These are phyloP conservation scores for Davidsoniella virescens DNA, from an alignment of 2,329 filamentous ascomycete genomes.

Conservation along the genomic window DNA sequence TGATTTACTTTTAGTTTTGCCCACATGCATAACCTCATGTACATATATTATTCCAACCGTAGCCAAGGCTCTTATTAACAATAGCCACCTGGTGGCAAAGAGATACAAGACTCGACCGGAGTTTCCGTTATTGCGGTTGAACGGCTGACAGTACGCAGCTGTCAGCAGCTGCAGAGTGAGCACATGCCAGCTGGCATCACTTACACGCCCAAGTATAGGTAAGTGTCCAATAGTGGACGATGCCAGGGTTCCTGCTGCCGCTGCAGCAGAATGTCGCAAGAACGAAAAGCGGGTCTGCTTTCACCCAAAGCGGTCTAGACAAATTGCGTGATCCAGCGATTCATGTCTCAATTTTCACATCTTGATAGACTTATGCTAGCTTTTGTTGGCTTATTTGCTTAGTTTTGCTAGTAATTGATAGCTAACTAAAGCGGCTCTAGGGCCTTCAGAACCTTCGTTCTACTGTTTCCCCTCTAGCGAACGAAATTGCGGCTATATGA, in stretches of 20 bases:
- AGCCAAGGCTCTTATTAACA: too few relatives aligned
- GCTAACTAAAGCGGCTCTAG: not conserved
- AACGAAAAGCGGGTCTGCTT: constrained; percentile 8
- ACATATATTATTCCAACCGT: too few relatives aligned
- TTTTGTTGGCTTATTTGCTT: too few relatives aligned
- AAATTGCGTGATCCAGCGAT: constrained; percentile 12
- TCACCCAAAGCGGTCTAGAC: constrained; percentile 11
- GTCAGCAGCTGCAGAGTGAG: not conserved
- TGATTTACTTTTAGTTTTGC: too few relatives aligned
- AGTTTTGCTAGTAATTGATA: not conserved
- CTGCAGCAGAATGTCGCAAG: constrained; percentile 3
- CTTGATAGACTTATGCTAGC: too few relatives aligned
- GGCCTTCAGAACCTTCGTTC: not conserved
- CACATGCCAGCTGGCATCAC: constrained; percentile 6
- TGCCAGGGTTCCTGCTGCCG: not conserved
- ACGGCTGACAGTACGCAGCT: not conserved
- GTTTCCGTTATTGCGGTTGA: too few relatives aligned
- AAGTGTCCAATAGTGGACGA: too few relatives aligned
- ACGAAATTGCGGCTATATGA: not conserved
- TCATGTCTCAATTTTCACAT: constrained; percentile 7
- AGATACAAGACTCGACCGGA: too few relatives aligned
- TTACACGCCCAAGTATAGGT: not conserved
- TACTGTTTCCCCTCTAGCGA: not conserved
- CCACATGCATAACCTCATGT: too few relatives aligned
- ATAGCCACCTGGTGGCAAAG: too few relatives aligned